Base-by-base conservation (phyloP, 805 yeast genomes). In the Candida sakaeoensis region DNA sequence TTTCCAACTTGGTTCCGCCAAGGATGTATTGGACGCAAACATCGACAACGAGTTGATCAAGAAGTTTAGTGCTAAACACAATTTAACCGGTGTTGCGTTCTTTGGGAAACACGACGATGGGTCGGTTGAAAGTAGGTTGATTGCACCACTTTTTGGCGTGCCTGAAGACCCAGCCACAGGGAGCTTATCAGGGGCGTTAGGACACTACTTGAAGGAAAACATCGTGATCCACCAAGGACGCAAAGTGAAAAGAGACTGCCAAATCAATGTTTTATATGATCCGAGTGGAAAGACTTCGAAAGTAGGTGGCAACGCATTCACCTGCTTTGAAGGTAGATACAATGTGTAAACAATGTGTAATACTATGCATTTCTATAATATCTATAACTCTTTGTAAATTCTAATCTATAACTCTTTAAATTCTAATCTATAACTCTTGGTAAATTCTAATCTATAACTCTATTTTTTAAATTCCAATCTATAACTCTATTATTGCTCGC, bases 141-240 rank as follows among this genome's bases (percentile, higher is more conserved):
- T 74, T 50, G 67, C 68, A 2, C 69, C 72, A 1, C 36, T 22
- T 4, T 47, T 41, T 2, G 66, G 63, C 12, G 56, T 64, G 1
- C 35, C 45, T n/a, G 80, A 75, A 43, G 80, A 75, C 50, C 79
- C 79, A 1, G 80, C 72, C 7, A 75, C 80, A 52, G 80, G 80
- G 2, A 63, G 72, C 44, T 80, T 80, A 12, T 53, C 62, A 16
- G 64, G 57, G 1, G 61, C 63, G 9, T 44, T 55, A 12, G 64
- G 58, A 1, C 58, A 55, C 5, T 53, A 44, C 36, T 48, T 56
- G 24, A 44, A 48, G 6, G 48, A 44, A 14, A 57, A 57, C 10
- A 58, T 65, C 16, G 24, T 36, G 8, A 54, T 68, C 28, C 54
- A 55, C 13, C 74, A 70, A 48, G 75, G 75, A 29, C 54, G 66